Percentiles rank a stretch among this genome's conserved stretches.
Evolutionary conservation across 768 basidiomycete species (phyloP).

Genomic region (Amyloporia xantha): DNA sequence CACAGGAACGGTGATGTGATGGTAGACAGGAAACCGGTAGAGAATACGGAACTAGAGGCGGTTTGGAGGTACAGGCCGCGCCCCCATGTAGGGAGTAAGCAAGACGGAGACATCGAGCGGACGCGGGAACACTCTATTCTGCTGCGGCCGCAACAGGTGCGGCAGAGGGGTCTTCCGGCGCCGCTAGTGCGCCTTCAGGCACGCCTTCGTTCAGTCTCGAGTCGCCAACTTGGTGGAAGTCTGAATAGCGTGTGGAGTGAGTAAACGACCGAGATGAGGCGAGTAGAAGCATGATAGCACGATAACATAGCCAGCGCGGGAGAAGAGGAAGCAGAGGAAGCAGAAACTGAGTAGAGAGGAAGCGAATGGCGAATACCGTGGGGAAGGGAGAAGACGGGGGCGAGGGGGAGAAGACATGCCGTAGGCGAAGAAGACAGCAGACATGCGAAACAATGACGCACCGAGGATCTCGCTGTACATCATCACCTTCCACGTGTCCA

Average conservation of each 20-base stretch:
- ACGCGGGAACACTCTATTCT: background rate
- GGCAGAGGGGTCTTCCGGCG: conserved; percentile 38
- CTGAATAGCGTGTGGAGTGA: conserved; percentile 28
- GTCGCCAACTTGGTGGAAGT: conserved; percentile 77
- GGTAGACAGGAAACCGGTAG: background rate
- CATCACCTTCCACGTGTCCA: conserved; percentile 99
- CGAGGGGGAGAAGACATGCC: too few species aligned
- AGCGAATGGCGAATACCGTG: background rate
- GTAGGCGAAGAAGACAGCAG: too few species aligned
- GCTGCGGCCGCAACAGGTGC: background rate
- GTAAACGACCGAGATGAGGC: background rate
- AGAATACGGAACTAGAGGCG: background rate
- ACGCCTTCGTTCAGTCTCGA: conserved; percentile 32
- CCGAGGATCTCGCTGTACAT: conserved; percentile 99
- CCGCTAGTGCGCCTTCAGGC: conserved; percentile 64
- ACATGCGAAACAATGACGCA: too few species aligned
- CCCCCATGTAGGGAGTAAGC: background rate
- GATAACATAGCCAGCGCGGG: background rate
- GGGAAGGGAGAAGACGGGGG: background rate
- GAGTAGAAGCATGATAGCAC: background rate
- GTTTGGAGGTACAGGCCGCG: background rate
- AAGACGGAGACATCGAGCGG: background rate
- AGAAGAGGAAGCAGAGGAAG: background rate
- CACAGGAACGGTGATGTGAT: background rate
- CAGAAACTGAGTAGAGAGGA: too few species aligned